These are phyloP conservation scores for Syzygium syzygioides DNA, from an alignment of 441 rosid species.

Conservation along the genomic window DNA sequence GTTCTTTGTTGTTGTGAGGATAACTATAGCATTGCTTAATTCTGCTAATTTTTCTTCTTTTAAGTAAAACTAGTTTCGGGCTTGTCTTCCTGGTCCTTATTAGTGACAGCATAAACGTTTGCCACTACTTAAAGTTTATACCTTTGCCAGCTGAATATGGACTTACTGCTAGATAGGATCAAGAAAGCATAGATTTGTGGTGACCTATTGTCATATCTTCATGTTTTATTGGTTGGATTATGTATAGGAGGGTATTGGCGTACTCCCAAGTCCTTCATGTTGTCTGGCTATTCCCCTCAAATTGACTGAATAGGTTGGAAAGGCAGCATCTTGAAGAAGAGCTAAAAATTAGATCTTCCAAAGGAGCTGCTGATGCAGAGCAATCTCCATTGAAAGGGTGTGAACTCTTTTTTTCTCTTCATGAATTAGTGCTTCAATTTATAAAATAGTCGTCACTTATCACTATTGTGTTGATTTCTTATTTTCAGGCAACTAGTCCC, in stretches of 20 bases:
- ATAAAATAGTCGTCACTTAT: background rate
- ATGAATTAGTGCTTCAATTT: background rate
- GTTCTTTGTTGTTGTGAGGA: background rate
- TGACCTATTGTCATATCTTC: background rate
- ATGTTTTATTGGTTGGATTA: background rate
- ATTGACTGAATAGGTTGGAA: slow-evolving; percentile 60
- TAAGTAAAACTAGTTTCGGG: background rate
- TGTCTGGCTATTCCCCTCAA: background rate
- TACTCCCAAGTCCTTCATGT: background rate
- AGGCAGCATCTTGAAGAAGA: slow-evolving; percentile 98
- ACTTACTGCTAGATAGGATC: background rate
- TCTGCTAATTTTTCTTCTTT: background rate
- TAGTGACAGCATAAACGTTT: background rate
- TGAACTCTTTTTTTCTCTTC: slow-evolving; percentile 5
- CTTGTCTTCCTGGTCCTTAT: background rate
- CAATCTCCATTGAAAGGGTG: slow-evolving; percentile 81
- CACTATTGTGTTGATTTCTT: slow-evolving; percentile 4
- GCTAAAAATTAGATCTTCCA: slow-evolving; percentile 77
- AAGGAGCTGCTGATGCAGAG: slow-evolving; percentile 74
- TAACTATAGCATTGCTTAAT: background rate
- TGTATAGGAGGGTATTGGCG: background rate
- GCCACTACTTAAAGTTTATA: background rate
- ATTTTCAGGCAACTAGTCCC: slow-evolving; percentile 85
- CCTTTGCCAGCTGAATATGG: background rate
- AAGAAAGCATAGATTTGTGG: background rate